These are phyloP conservation scores for Cryptosporidium sp. DNA, from an alignment of 169 alveolate species.

Conservation along the genomic window DNA sequence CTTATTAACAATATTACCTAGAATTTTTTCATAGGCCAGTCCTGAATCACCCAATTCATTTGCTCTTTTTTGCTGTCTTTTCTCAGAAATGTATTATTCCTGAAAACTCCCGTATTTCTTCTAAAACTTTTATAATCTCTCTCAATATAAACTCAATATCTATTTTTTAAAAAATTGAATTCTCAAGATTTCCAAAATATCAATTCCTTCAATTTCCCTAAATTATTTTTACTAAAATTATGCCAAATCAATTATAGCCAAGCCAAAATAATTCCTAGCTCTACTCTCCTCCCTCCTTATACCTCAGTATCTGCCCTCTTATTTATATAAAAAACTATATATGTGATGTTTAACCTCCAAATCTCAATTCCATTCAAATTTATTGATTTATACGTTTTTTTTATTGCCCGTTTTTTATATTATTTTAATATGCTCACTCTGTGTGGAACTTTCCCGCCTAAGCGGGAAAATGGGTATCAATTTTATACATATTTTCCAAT, in stretches of 20 bases:
- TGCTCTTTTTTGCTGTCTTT: neutral
- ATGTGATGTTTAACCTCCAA: neutral
- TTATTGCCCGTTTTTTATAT: neutral
- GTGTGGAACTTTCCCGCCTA: slow-evolving; percentile 16
- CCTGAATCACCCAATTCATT: neutral
- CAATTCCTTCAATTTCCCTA: neutral
- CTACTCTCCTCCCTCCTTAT: neutral
- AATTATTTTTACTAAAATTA: neutral
- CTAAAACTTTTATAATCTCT: neutral
- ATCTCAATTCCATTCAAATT: neutral
- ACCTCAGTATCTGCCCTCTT: neutral
- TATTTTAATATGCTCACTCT: slow-evolving; percentile 25
- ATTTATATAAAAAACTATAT: neutral
- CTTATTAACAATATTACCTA: neutral
- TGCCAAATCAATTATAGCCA: neutral
- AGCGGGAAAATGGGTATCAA: slow-evolving; percentile 51
- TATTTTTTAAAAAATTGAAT: too few species aligned
- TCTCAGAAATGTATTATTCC: neutral
- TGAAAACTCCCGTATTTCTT: neutral
- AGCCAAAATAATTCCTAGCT: neutral
- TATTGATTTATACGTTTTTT: neutral
- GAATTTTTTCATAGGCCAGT: neutral
- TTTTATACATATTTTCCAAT: neutral
- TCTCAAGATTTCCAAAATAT: too few species aligned
- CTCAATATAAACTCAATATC: too few species aligned